Evolutionary conservation across 2,329 filamentous ascomycete genomes (phyloP).

Genomic region (Sporothrix inflata): DNA sequence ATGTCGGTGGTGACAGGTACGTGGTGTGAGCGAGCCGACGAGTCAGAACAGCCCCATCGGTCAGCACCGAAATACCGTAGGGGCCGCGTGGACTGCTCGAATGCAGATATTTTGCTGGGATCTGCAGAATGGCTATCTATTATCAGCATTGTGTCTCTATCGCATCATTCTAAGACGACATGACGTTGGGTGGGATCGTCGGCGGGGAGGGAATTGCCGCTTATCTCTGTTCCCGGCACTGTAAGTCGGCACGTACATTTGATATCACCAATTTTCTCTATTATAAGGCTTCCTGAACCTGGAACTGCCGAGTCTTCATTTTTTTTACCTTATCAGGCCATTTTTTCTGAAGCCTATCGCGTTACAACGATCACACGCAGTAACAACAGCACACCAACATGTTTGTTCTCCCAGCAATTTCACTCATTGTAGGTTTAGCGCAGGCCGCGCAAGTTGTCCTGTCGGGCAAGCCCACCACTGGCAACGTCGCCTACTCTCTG

Average conservation of each 20-base stretch:
- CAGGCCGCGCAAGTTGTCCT: conserved; percentile 20
- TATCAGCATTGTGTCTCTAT: not conserved
- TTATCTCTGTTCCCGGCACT: not conserved
- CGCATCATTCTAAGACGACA: not conserved
- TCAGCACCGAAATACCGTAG: not conserved
- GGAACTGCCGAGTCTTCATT: not conserved
- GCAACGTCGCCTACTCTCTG: conserved; percentile 23
- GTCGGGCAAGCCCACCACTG: not conserved
- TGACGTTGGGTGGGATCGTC: conserved; percentile 5
- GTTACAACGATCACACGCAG: not conserved
- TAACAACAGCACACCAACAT: not conserved
- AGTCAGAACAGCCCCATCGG: not conserved
- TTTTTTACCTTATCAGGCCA: not conserved
- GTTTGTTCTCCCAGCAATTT: not conserved
- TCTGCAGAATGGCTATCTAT: not conserved
- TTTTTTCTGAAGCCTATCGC: not conserved
- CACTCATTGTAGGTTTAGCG: not conserved
- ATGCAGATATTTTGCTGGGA: not conserved
- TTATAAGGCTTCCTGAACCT: not conserved
- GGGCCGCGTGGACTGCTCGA: not conserved
- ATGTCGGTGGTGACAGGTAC: not conserved
- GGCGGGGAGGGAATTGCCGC: not conserved
- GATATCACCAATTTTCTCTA: not conserved
- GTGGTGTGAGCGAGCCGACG: conserved; percentile 2
- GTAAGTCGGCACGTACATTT: not conserved